These are phyloP conservation scores for Ehretia macrophylla DNA, from an alignment of 257 asterid species.

Conservation along the genomic window DNA sequence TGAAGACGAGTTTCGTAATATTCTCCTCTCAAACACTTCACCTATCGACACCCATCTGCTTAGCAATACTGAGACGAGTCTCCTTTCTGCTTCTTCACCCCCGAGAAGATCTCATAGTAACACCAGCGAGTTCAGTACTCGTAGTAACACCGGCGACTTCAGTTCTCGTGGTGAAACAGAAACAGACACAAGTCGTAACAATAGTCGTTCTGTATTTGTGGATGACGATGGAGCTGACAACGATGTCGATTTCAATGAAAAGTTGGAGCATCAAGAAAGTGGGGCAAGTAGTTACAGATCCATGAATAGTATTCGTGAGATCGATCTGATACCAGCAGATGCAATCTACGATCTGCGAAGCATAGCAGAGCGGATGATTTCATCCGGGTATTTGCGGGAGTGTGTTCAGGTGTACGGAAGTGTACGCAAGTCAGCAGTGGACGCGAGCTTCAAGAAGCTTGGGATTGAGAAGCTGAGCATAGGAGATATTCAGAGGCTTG, in stretches of 20 bases:
- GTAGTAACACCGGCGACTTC: constrained; percentile 19
- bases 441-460: constrained; percentile 24
- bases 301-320: constrained; percentile 57
- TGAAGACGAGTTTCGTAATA: constrained; percentile 92
- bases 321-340: constrained; percentile 71
- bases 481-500: constrained; percentile 40
- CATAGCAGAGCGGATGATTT: constrained; percentile 83
- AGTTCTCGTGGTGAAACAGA: constrained; percentile 21
- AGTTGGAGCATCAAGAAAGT: constrained; percentile 64
- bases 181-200: constrained; percentile 17
- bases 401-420: constrained; percentile 63
- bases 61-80: background rate
- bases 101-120: constrained; percentile 19
- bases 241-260: constrained; percentile 35
- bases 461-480: constrained; percentile 36
- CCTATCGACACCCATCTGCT: constrained; percentile 60
- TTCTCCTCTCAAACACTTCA: constrained; percentile 57
- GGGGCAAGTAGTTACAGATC: constrained; percentile 46
- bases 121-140: constrained; percentile 25
- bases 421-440: constrained; percentile 35
- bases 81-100: constrained; percentile 13
- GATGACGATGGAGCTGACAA: constrained; percentile 29
- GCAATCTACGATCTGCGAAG: constrained; percentile 72
- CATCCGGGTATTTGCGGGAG: constrained; percentile 64
- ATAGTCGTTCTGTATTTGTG: constrained; percentile 27